phyloP scores from a whole-genome alignment of 2,329 filamentous ascomycete species.

The Tolypocladium amazonense region DNA sequence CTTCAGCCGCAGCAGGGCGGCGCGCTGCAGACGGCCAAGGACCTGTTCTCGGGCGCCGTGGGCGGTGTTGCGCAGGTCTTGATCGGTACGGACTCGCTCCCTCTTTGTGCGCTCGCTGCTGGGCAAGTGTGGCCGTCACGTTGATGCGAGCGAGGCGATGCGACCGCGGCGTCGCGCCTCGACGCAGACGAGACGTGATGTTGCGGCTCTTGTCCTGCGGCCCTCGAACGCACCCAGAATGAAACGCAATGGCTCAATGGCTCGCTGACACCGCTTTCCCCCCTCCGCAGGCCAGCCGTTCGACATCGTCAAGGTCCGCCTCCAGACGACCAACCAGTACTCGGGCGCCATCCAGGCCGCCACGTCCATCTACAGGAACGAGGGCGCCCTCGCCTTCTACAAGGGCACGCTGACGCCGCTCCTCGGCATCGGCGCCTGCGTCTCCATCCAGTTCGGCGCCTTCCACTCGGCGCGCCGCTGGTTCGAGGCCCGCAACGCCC shows the following conservation, averaged over 20 bases:
- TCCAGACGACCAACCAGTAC: conserved; percentile 83
- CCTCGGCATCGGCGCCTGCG: conserved; percentile 91
- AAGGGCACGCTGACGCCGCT: conserved; percentile 94
- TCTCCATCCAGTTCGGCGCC: conserved; percentile 95
- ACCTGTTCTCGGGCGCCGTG: conserved; percentile 80
- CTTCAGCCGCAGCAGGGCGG: conserved; percentile 22
- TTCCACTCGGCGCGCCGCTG: conserved; percentile 87
- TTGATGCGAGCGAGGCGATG: no score
- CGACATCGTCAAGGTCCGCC: conserved; percentile 94
- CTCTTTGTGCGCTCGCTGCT: background rate
- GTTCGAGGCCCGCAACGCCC: conserved; percentile 68
- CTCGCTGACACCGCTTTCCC: conserved; percentile 3
- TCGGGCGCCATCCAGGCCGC: conserved; percentile 71
- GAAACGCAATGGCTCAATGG: background rate
- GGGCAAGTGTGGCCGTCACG: no score
- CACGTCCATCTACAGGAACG: conserved; percentile 72
- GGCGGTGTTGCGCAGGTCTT: conserved; percentile 92
- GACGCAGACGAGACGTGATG: background rate
- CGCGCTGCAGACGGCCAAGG: conserved; percentile 62
- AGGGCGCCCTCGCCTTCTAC: conserved; percentile 90
- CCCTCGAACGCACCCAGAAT: background rate
- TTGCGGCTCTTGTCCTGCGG: background rate
- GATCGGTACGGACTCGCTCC: conserved; percentile 49
- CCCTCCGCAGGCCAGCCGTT: conserved; percentile 51
- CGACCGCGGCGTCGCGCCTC: background rate